A percentile compares a stretch with the other conserved stretches of the same genome.
These are phyloP conservation scores for Cynara cardunculus DNA, from an alignment of 129 eudicot genomes.

Conservation along the genomic window DNA sequence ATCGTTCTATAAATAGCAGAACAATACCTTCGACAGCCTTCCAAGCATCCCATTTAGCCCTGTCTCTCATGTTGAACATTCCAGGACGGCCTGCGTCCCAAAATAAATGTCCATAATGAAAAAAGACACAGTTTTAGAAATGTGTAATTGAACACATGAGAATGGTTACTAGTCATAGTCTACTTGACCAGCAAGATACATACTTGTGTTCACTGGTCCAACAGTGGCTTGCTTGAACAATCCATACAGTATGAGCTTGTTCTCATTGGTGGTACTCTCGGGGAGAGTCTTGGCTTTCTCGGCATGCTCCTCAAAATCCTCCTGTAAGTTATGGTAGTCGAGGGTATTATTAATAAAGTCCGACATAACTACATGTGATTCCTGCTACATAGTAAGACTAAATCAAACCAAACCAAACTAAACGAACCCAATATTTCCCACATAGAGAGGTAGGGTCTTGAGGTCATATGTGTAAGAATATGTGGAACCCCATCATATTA, in stretches of 20 bases:
- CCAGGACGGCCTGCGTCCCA: constrained; percentile 83
- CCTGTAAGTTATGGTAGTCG: constrained; percentile 39
- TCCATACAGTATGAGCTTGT: constrained; percentile 73
- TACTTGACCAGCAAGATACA: constrained; percentile 16
- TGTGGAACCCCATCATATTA: too few species aligned
- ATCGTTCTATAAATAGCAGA: background rate
- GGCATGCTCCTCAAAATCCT: constrained; percentile 86
- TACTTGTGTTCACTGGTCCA: constrained; percentile 79
- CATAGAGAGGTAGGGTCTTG: background rate
- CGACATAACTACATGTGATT: background rate
- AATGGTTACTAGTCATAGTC: background rate
- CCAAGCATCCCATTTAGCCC: constrained; percentile 99
- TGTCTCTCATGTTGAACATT: constrained; percentile 72
- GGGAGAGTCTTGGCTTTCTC: constrained; percentile 81
- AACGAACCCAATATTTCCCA: background rate
- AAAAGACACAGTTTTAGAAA: background rate
- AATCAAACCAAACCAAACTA: background rate
- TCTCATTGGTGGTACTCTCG: constrained; percentile 53
- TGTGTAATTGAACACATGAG: background rate
- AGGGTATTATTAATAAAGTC: background rate
- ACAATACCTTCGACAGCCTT: constrained; percentile 80
- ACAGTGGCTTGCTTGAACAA: constrained; percentile 90
- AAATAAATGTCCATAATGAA: background rate
- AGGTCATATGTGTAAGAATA: too few species aligned
- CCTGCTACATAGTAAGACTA: background rate